phyloP scores from a whole-genome alignment of 352 stramenopile genomes.

The Peronosclerospora sorghi region DNA sequence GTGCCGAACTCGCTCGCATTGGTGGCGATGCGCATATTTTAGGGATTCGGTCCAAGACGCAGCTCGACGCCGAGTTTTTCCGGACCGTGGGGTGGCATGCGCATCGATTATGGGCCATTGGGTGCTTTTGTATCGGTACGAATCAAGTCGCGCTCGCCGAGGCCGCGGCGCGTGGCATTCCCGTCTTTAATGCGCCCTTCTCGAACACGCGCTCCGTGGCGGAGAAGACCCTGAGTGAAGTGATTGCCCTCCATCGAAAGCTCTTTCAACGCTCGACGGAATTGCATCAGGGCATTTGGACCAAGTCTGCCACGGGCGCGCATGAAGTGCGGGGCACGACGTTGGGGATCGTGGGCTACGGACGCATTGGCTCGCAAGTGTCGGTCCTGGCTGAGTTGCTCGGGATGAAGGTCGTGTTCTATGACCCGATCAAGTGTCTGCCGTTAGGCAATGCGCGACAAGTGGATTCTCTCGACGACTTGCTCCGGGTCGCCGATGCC shows the following conservation, averaged over 20 bases:
- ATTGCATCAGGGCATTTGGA: constrained; percentile 66
- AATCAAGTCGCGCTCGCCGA: constrained; percentile 66
- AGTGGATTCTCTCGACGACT: constrained; percentile 74
- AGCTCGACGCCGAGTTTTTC: constrained; percentile 71
- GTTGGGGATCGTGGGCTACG: constrained; percentile 71
- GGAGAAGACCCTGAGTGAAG: constrained; percentile 73
- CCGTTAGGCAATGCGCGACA: constrained; percentile 70
- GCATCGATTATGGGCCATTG: constrained; percentile 65
- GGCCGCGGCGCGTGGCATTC: constrained; percentile 49
- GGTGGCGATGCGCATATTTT: constrained; percentile 69
- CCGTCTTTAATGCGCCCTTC: constrained; percentile 80
- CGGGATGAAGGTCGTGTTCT: constrained; percentile 92
- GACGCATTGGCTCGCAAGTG: constrained; percentile 74
- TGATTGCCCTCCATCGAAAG: constrained; percentile 77
- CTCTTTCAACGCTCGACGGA: constrained; percentile 71
- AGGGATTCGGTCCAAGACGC: constrained; percentile 75
- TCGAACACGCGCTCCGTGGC: constrained; percentile 81
- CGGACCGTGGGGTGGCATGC: constrained; percentile 67
- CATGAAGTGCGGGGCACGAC: constrained; percentile 78
- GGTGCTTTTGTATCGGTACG: constrained; percentile 79
- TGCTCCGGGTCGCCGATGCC: constrained; percentile 83
- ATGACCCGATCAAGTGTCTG: constrained; percentile 84
- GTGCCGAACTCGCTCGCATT: constrained; percentile 58
- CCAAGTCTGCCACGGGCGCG: constrained; percentile 61
- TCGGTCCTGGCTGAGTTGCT: constrained; percentile 76